A percentile compares a stretch with the other conserved stretches of the same genome.
These are phyloP conservation scores for Colletotrichum salicis DNA, from an alignment of 2,329 filamentous ascomycete genomes.

Conservation along the genomic window DNA sequence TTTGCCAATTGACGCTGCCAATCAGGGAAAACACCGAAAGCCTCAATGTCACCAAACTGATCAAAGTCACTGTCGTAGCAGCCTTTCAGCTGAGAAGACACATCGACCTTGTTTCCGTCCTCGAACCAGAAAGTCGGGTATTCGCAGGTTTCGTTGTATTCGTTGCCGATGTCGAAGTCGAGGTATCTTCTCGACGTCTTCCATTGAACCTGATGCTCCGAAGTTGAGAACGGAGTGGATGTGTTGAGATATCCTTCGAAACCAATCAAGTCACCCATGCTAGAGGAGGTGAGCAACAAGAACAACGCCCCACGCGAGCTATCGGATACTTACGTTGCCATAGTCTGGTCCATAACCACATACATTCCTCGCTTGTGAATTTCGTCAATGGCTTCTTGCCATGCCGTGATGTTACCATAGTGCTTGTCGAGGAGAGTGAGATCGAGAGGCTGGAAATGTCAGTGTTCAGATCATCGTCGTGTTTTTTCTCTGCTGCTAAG, in stretches of 20 bases:
- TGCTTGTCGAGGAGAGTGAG: conserved; percentile 72
- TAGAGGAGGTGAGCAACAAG: conserved; percentile 46
- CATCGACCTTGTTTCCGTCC: conserved; percentile 61
- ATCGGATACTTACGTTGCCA: conserved; percentile 46
- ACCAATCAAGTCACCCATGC: conserved; percentile 71
- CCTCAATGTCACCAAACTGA: conserved; percentile 70
- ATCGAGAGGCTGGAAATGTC: conserved; percentile 57
- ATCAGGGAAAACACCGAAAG: conserved; percentile 71
- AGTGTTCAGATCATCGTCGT: conserved; percentile 39
- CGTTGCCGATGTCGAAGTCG: conserved; percentile 67
- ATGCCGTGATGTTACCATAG: conserved; percentile 67
- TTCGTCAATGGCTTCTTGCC: conserved; percentile 66
- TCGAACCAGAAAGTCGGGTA: conserved; percentile 73
- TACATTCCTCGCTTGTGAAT: conserved; percentile 74
- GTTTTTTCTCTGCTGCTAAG: not conserved
- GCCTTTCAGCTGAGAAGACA: conserved; percentile 58
- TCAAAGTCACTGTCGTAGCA: conserved; percentile 74
- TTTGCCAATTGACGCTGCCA: conserved; percentile 73
- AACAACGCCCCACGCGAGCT: not conserved
- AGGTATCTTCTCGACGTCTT: conserved; percentile 65
- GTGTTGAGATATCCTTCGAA: conserved; percentile 70
- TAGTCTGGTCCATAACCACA: conserved; percentile 73
- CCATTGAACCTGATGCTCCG: conserved; percentile 68
- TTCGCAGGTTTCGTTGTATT: conserved; percentile 62
- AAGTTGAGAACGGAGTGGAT: conserved; percentile 63